A percentile compares a stretch with the other conserved stretches of the same genome.
Conservation (phyloP, 805 yeast species). For the Ogataea polymorpha region DNA sequence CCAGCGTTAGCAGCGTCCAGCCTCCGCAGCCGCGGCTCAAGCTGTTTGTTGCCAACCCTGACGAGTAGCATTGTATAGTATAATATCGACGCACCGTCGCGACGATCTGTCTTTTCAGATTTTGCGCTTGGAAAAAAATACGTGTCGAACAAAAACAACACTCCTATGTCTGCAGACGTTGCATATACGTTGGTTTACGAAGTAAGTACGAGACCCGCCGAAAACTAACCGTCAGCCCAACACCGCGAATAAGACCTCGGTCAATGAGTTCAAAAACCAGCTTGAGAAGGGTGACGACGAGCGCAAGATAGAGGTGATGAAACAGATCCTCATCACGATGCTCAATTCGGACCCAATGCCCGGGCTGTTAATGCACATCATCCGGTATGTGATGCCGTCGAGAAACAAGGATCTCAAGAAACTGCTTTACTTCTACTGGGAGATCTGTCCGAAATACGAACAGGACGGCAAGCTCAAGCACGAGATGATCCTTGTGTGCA, state of each 20-base stretch:
- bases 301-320: constrained; percentile 86
- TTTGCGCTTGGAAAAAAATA: constrained; percentile 10
- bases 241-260: constrained; percentile 58
- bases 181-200: constrained; percentile 83
- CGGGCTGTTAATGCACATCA: constrained; percentile 91
- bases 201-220: constrained; percentile 24
- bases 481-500: constrained; percentile 98
- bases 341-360: constrained; percentile 92
- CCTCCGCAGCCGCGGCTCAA: constrained; percentile 40
- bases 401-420: constrained; percentile 87
- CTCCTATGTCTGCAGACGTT: constrained; percentile 29
- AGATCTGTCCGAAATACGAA: constrained; percentile 90
- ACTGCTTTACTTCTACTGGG: constrained; percentile 94
- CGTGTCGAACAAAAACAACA: constrained; percentile 16
- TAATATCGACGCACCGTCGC: constrained; percentile 3
- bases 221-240: constrained; percentile 42
- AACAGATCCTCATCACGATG: constrained; percentile 77
- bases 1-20: constrained; percentile 33
- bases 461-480: constrained; percentile 88
- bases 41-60: constrained; percentile 60
- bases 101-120: constrained; percentile 2
- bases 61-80: constrained; percentile 17
- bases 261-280: constrained; percentile 68
- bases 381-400: constrained; percentile 96
- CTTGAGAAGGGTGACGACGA: constrained; percentile 90